Base-by-base conservation (phyloP, 2,329 filamentous ascomycete genomes). In the Neodidymelliopsis sp. region DNA sequence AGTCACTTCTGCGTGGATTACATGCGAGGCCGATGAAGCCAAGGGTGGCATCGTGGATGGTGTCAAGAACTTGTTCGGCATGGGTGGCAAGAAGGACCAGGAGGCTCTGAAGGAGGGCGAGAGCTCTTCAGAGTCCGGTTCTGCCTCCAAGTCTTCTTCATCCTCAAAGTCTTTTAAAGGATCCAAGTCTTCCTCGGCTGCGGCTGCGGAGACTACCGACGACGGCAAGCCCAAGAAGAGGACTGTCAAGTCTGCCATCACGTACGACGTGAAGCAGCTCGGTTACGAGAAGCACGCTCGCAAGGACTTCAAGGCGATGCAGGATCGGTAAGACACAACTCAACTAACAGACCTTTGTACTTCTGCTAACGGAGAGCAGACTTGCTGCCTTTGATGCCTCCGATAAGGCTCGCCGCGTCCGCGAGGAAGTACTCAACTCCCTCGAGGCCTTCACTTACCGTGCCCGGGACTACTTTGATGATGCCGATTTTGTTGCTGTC, bases 401-500 rank as follows among this genome's bases (percentile, higher is more conserved):
- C 2, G 94, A 99, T 74, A 84, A 83, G 59, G 84, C 88, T 20
- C 88, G 92, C 39, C 76, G 85, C 25, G 79, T 85, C 49, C 85
- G 92, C 23, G 92, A 97, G 70, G 93, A 97, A 71, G 85, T 90
- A 1, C 79, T 97, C 48, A 99, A 97, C 75, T 88, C 89, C 57
- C 84, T 99, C n/a, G 94, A 99, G 74, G 87, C 83, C 10, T 97
- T 89, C 73, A 96, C 93, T 11, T 99, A 99, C 79, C 88, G 86
- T 65, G 84, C 89, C 20, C 87, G 91, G 19, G 91, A 97, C 71
- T 81, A 96, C 33, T 79, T 97, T 2, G 87, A 90, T 30, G 87
- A 88, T 52, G 85, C 90, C 36, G 79, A 81, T 1, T 97, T 97
- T 69, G 78, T 88, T 41, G 80, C 81, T 10, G 84, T 82, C 3